phyloP scores from a whole-genome alignment of 2,329 filamentous ascomycete genomes.

The Dryadomyces quercus-mongolicae region DNA sequence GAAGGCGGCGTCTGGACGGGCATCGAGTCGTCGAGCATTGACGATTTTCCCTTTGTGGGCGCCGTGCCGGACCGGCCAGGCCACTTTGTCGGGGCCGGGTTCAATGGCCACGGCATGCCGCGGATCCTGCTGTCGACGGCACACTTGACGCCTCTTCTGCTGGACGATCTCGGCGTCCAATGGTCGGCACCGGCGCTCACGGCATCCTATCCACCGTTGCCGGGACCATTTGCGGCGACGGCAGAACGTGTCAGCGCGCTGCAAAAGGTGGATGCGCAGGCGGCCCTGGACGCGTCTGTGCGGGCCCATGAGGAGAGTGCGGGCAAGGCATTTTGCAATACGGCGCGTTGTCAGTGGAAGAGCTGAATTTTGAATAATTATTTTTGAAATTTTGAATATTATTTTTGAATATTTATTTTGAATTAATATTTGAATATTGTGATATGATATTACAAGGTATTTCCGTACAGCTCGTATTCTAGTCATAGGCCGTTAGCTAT shows the following conservation, averaged over 20 bases:
- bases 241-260: not conserved
- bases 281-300: not conserved
- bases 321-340: slow-evolving; percentile 3
- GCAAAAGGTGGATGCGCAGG: not conserved
- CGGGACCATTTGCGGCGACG: not conserved
- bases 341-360: not conserved
- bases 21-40: not conserved
- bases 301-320: slow-evolving; percentile 1
- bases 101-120: slow-evolving; percentile 3
- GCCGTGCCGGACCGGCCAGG: not conserved
- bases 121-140: slow-evolving; percentile 4
- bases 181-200: not conserved
- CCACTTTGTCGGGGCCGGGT: not conserved
- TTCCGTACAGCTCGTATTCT: too few relatives aligned
- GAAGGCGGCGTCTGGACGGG: slow-evolving; percentile 4
- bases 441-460: too few relatives aligned
- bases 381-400: not conserved
- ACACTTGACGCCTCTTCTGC: not conserved
- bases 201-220: not conserved
- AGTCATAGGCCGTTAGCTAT: not conserved
- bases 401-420: too few relatives aligned
- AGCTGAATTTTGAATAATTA: not conserved
- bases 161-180: not conserved
- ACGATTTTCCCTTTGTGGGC: not conserved
- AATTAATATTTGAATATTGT: too few relatives aligned